Base-by-base conservation (phyloP, 352 stramenopile species). In the Aphanomyces euteiches region DNA sequence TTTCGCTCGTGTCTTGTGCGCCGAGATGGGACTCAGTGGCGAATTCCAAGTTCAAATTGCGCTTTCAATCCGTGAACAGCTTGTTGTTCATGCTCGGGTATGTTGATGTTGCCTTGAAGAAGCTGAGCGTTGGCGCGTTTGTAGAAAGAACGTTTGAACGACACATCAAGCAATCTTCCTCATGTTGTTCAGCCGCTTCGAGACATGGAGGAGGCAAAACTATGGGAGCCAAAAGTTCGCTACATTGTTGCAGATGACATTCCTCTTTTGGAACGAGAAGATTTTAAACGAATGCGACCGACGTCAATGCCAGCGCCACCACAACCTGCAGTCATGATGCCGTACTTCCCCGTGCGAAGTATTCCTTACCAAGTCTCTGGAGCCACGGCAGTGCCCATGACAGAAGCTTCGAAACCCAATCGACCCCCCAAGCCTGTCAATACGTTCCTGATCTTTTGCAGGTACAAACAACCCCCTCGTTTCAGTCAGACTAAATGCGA, bases 401-500 rank as follows among this genome's bases (percentile, higher is more conserved):
- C 28, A 28, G 28, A 28, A 28, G 28, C 28, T 28, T 28, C 28
- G 28, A 89, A 84, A 71, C 78, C 83, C 8, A 92, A 92, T 48
- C 82, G 83, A 2, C 85, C 85, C 28, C 85, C 85, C 5, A 93
- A 93, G 73, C 85, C 85, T 38, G 85, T 93, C 21, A 93, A 93
- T 66, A 91, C 85, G 36, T 93, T 93, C 57, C 76, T 93, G 39
- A 90, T 93, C 82, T 93, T 93, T 69, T 93, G 85, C 56, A 77
- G 83, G 73, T 80, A 66, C 48, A 19, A 15, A 28, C 40, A 37
- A 37, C 41, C 34, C 47, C 13, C 15, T 28, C 28, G 28, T 28
- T 28, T 28, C 28, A 28, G 28, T 28, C 28, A 28, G 28, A 28
- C 28, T 28, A 2, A 28, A 28, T 28, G 28, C 28, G 1, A 28